A percentile compares a stretch with the other conserved stretches of the same genome.
Conservation (phyloP, 106 monocot genomes). For the Alisma plantagoaquatica region DNA sequence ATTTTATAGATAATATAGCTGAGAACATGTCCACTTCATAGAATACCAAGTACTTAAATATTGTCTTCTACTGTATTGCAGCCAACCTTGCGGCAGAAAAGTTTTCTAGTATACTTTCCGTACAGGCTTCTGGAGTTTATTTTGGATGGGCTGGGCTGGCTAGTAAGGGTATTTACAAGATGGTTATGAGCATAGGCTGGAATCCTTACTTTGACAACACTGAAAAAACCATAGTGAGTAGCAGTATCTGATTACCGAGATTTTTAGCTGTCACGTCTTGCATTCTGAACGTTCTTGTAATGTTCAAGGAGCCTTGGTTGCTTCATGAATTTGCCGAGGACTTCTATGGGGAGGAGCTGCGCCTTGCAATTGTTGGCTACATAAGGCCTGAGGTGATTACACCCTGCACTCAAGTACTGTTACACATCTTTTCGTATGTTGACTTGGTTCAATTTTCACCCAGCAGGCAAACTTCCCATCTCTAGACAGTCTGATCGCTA, state of each 20-base stretch:
- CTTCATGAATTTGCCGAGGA: conserved; percentile 83
- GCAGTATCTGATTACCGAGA: neutral
- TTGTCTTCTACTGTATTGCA: conserved; percentile 12
- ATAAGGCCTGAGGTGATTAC: conserved; percentile 79
- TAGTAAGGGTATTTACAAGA: conserved; percentile 66
- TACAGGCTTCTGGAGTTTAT: conserved; percentile 87
- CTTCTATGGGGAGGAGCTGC: conserved; percentile 92
- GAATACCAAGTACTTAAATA: too few species aligned
- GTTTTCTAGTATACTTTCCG: conserved; percentile 57
- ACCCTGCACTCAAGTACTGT: neutral
- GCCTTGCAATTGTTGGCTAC: conserved; percentile 76
- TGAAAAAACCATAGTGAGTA: conserved; percentile 78
- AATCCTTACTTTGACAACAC: conserved; percentile 94
- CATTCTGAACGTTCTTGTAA: neutral
- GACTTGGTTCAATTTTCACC: conserved; percentile 1
- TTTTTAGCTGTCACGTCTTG: neutral
- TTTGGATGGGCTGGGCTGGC: conserved; percentile 89
- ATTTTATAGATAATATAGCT: too few species aligned
- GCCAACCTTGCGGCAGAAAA: conserved; percentile 83
- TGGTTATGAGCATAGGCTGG: conserved; percentile 99
- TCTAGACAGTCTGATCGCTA: conserved; percentile 79
- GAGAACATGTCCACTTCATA: too few species aligned
- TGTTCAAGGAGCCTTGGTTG: conserved; percentile 82
- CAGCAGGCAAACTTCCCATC: conserved; percentile 80
- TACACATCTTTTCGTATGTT: too few species aligned